phyloP scores from a whole-genome alignment of 2,329 filamentous ascomycete genomes.

The Pseudocercospora fijiensis region DNA sequence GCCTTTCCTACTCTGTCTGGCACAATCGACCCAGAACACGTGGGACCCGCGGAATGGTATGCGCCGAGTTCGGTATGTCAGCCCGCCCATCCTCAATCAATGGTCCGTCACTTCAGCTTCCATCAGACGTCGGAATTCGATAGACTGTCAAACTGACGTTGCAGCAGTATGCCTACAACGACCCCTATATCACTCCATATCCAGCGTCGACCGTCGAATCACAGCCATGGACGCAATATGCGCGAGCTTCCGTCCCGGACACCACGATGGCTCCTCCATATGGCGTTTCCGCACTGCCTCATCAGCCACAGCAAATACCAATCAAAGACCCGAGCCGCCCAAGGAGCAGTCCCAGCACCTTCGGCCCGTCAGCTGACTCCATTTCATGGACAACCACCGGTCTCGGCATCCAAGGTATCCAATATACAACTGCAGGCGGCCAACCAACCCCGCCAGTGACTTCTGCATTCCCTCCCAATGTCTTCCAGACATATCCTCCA shows the following conservation, averaged over 20 bases:
- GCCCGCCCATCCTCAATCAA: not conserved
- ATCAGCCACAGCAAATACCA: constrained; percentile 23
- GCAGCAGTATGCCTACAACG: constrained; percentile 34
- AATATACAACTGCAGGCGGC: constrained; percentile 36
- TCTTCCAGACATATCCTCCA: constrained; percentile 33
- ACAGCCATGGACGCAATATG: constrained; percentile 34
- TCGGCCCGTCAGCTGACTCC: constrained; percentile 42
- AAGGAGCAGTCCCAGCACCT: constrained; percentile 46
- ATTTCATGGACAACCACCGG: constrained; percentile 43
- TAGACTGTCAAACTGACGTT: constrained; percentile 6
- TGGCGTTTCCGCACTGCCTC: constrained; percentile 13
- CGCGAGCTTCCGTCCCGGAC: constrained; percentile 31
- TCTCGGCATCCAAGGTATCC: constrained; percentile 42
- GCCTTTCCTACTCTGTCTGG: constrained; percentile 30
- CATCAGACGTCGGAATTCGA: not conserved
- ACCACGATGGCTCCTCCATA: constrained; percentile 24
- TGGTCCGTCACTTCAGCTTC: constrained; percentile 1
- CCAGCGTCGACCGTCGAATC: constrained; percentile 37
- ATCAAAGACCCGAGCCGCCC: constrained; percentile 39
- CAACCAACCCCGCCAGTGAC: constrained; percentile 33
- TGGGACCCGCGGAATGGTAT: constrained; percentile 36
- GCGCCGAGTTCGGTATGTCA: constrained; percentile 35
- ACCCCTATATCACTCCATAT: constrained; percentile 39
- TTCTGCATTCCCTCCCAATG: constrained; percentile 39
- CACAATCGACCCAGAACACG: constrained; percentile 33